These are phyloP conservation scores for Cercospora sp. DNA, from an alignment of 2,329 filamentous ascomycete genomes.

Conservation along the genomic window DNA sequence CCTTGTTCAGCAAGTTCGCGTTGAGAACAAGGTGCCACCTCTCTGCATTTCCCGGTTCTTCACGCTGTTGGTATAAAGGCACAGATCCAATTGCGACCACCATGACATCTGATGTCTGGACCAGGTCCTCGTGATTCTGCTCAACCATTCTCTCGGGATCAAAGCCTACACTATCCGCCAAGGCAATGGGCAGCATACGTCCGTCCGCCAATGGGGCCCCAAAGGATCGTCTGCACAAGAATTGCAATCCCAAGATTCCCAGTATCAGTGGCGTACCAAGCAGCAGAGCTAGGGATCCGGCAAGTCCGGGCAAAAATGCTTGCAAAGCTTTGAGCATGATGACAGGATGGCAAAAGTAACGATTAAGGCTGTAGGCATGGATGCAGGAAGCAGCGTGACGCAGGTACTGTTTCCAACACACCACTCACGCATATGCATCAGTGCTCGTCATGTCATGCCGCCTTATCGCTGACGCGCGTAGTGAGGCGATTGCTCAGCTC, in stretches of 20 bases:
- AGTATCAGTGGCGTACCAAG: not conserved
- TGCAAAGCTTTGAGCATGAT: conserved; percentile 12
- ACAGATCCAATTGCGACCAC: not conserved
- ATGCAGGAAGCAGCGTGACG: not conserved
- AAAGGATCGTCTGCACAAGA: not conserved
- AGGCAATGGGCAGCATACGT: not conserved
- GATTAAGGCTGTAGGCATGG: not conserved
- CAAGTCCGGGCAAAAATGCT: conserved; percentile 4
- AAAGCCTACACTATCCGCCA: not conserved
- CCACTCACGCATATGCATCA: conserved; percentile 1
- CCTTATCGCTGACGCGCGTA: conserved; percentile 2
- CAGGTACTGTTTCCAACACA: conserved; percentile 6
- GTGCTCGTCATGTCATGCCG: conserved; percentile 2
- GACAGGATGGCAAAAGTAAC: not conserved
- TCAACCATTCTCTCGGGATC: not conserved
- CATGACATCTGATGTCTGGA: not conserved
- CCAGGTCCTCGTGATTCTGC: not conserved
- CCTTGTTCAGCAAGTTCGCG: not conserved
- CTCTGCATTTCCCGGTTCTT: not conserved
- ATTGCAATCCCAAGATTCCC: not conserved
- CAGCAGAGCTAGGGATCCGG: conserved; percentile 3
- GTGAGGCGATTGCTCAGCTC: conserved; percentile 6
- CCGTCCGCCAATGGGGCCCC: not conserved
- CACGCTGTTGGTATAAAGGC: not conserved
- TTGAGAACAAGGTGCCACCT: not conserved